Percentiles rank a stretch among this genome's conserved stretches.
phyloP scores from a whole-genome alignment of 345 rosid species.

The Eucalyptus pauciflora region DNA sequence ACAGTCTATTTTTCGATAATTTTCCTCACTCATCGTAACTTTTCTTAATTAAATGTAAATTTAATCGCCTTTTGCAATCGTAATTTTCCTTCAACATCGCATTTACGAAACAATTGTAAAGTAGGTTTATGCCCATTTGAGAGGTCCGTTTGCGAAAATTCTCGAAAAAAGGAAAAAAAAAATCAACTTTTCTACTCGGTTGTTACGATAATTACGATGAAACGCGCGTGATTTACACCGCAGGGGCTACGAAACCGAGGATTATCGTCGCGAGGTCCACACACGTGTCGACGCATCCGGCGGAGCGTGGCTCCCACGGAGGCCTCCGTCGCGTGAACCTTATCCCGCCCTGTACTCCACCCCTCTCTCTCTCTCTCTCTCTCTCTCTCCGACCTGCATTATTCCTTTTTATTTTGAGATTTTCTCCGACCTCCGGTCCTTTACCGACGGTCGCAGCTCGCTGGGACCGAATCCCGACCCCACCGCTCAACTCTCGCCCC shows the following conservation, averaged over 20 bases:
- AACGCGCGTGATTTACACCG: not conserved
- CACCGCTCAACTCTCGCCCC: not conserved
- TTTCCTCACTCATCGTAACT: not conserved
- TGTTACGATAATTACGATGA: not conserved
- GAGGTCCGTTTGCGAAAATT: not conserved
- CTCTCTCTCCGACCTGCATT: not conserved
- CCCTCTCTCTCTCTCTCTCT: not conserved
- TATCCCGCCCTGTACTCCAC: not conserved
- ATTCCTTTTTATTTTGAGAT: not conserved
- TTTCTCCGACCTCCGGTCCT: not conserved
- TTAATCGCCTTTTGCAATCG: not conserved
- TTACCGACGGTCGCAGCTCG: not conserved
- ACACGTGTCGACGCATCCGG: not conserved
- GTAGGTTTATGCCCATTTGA: not conserved
- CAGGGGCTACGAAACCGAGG: not conserved
- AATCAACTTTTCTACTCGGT: not conserved
- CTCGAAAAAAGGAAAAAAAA: not conserved
- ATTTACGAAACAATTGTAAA: not conserved
- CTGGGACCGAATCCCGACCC: not conserved
- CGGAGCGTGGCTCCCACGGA: not conserved
- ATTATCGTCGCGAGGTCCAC: not conserved
- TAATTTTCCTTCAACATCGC: not conserved
- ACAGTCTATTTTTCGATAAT: fast-evolving
- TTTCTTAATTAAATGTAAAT: not conserved
- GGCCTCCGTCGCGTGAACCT: not conserved